These are phyloP conservation scores for Imleria badia DNA, from an alignment of 768 basidiomycete species.

Conservation along the genomic window DNA sequence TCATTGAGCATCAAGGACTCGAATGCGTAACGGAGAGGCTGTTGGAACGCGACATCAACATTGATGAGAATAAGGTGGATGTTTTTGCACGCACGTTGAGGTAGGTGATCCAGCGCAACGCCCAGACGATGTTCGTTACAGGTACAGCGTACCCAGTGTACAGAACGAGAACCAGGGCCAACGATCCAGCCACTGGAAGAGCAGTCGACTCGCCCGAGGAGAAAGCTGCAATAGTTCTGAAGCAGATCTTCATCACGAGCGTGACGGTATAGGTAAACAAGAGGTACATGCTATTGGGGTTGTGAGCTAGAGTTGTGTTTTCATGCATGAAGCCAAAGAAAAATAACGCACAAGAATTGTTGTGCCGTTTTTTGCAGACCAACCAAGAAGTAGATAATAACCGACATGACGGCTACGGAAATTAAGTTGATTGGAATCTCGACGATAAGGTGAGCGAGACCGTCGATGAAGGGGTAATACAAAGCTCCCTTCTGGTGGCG, in stretches of 20 bases:
- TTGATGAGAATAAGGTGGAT: slow-evolving; percentile 28
- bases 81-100: slow-evolving; percentile 32
- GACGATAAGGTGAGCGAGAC: slow-evolving; percentile 43
- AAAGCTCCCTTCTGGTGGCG: slow-evolving; percentile 45
- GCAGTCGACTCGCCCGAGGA: slow-evolving; percentile 56
- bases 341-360: slow-evolving; percentile 20
- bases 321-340: background rate
- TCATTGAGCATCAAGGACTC: slow-evolving; percentile 46
- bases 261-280: slow-evolving; percentile 53
- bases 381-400: slow-evolving; percentile 20
- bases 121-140: background rate
- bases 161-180: slow-evolving; percentile 40
- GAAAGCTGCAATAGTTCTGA: slow-evolving; percentile 60
- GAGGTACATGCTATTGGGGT: slow-evolving; percentile 51
- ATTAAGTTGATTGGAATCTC: slow-evolving; percentile 43
- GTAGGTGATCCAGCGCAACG: slow-evolving; percentile 21
- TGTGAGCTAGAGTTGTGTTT: slow-evolving; percentile 32
- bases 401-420: slow-evolving; percentile 7
- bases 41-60: slow-evolving; percentile 31
- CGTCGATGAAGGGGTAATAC: slow-evolving; percentile 50
- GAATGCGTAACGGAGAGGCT: slow-evolving; percentile 33
- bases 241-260: slow-evolving; percentile 72
- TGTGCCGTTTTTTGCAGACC: slow-evolving; percentile 16
- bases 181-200: slow-evolving; percentile 30
- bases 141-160: slow-evolving; percentile 44